phyloP scores from a whole-genome alignment of 441 rosid species.

The Mallotus repandus region DNA sequence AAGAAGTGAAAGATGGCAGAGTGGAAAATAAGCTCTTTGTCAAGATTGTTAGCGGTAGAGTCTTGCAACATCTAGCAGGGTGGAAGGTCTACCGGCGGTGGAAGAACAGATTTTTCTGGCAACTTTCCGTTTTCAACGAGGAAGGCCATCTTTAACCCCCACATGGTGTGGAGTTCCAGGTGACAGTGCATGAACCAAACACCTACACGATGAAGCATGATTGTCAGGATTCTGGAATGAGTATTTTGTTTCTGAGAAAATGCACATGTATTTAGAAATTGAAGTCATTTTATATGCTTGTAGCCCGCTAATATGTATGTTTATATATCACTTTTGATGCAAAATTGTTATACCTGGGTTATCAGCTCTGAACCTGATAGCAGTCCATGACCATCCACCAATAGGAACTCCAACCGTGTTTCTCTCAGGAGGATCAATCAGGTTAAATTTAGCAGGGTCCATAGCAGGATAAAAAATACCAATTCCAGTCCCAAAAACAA shows the following conservation, averaged over 20 bases:
- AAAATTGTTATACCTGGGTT: constrained; percentile 55
- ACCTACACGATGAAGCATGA: not conserved
- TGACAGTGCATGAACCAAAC: constrained; percentile 1
- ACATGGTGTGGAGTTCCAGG: constrained; percentile 47
- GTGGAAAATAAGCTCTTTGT: constrained; percentile 16
- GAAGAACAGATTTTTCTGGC: constrained; percentile 28
- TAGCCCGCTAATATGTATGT: too few relatives aligned
- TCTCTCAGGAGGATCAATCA: constrained; percentile 78
- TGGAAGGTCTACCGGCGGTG: constrained; percentile 51
- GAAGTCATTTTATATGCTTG: not conserved
- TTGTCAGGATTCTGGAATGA: not conserved
- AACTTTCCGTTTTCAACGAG: constrained; percentile 42
- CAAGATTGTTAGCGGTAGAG: constrained; percentile 16
- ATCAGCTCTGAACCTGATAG: constrained; percentile 76
- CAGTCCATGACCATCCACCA: constrained; percentile 58
- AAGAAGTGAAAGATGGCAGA: constrained; percentile 16
- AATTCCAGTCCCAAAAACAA: constrained; percentile 64
- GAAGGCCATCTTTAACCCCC: constrained; percentile 60
- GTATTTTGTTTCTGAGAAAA: not conserved
- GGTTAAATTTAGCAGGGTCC: constrained; percentile 60
- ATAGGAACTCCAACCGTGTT: constrained; percentile 73
- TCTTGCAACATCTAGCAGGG: constrained; percentile 29
- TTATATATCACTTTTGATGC: too few relatives aligned
- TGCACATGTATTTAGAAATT: not conserved
- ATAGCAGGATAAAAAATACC: constrained; percentile 69